Conservation (phyloP, 805 yeast genomes). For the Torulaspora maleeae region DNA sequence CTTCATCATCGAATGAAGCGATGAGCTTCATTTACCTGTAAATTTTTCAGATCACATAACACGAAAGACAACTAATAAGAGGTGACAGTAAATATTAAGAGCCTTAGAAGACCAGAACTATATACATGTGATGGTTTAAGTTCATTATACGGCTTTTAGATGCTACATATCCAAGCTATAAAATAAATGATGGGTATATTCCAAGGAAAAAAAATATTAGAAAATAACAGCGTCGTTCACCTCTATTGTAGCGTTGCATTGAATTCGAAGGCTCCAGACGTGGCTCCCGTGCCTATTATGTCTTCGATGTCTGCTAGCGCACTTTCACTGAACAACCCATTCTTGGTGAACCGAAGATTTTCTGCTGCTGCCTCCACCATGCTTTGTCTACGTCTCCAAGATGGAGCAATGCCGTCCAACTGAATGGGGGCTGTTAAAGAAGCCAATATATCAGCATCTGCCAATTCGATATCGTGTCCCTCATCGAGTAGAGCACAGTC, state of each 20-base stretch:
- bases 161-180: constrained; percentile 1
- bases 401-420: constrained; percentile 23
- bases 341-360: constrained; percentile 68
- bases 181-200: neutral
- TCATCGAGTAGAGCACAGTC: constrained; percentile 11
- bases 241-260: constrained; percentile 27
- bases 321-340: constrained; percentile 71
- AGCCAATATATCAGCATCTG: constrained; percentile 33
- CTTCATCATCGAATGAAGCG: neutral
- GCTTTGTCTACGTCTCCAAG: constrained; percentile 56
- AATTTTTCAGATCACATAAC: constrained; percentile 6
- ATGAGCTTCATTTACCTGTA: constrained; percentile 2
- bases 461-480: constrained; percentile 11
- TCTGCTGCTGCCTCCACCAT: constrained; percentile 72
- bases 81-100: neutral
- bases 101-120: neutral
- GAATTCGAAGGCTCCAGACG: constrained; percentile 23
- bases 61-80: neutral
- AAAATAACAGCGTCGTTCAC: neutral
- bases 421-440: constrained; percentile 35
- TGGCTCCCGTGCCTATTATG: constrained; percentile 24
- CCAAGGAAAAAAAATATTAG: neutral
- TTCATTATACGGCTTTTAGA: neutral
- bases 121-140: neutral
- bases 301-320: constrained; percentile 74